Base-by-base conservation (phyloP, 2,329 filamentous ascomycete species). In the Metarhizium sp. region DNA sequence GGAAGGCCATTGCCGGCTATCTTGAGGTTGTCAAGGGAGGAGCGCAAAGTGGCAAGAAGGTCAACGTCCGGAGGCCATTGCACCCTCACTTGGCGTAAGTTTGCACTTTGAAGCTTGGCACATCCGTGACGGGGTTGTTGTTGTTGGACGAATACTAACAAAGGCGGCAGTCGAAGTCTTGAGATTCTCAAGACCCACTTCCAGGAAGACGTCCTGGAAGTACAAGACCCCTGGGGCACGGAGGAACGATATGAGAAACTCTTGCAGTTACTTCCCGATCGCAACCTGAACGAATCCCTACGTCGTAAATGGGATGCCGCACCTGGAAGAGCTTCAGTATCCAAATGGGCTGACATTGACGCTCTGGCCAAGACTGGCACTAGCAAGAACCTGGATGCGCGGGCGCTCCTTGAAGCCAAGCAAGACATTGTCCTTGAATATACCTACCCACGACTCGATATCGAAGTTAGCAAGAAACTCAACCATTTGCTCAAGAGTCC, bases 401-500 rank as follows among this genome's bases (percentile, higher is more conserved):
- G 80, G 59, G 83, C 86, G 2, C 79, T 99, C 13, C 80, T 87
- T 8, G 90, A 96, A 64, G 90, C 91, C 25, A 97, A 96, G 73
- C 91, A 96, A 69, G 94, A 97, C 67, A 88, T 99, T 59, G 86
- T 97, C 3, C 82, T 99, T 34, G 94, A 99, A 73, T 97, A 99
- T 73, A 96, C 94, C 6, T 99, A 99, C 71, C 94, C 94, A 3
- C 87, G 94, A 43, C 87, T 99, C 54, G 94, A 99, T 77, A 92
- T 94, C 59, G 91, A 96, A 71, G 94, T 99, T 68, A 94, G 88
- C 67, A 97, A 97, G 78, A 96, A 96, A 69, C 83, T 95, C 56
- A 97, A 96, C 75, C 94, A 99, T 79, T 83, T 99, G 79, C 85
- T 99, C 63, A 99, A 99, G 70, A 92, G 87, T 59, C 94, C 94